Percentiles rank a stretch among this genome's conserved stretches.
phyloP scores from a whole-genome alignment of 495 filamentous ascomycete genomes.

The Trichocladium uniseriatum region DNA sequence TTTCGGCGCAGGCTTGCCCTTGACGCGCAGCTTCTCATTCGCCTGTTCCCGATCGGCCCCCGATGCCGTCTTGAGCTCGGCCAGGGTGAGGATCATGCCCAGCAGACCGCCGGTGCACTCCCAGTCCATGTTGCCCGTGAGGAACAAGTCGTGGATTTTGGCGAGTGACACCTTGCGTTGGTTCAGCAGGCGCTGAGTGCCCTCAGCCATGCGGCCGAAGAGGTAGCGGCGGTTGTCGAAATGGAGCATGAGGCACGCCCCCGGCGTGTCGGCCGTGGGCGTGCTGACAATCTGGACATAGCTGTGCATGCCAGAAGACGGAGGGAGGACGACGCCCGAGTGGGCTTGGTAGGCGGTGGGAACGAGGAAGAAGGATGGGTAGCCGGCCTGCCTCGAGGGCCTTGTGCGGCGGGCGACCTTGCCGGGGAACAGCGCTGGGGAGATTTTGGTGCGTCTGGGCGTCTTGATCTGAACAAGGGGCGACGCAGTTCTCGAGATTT shows the following conservation, averaged over 20 bases:
- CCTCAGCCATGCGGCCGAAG: constrained; percentile 78
- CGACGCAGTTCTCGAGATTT: not conserved
- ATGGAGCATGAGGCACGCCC: constrained; percentile 63
- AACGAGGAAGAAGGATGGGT: not conserved
- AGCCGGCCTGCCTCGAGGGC: not conserved
- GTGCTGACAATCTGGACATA: constrained; percentile 63
- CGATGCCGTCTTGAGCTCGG: constrained; percentile 46
- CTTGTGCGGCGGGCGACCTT: not conserved
- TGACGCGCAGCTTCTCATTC: constrained; percentile 24
- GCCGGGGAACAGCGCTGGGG: not conserved
- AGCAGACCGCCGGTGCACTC: constrained; percentile 66
- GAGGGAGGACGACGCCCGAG: not conserved
- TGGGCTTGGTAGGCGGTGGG: not conserved
- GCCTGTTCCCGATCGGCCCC: constrained; percentile 15
- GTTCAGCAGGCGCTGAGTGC: constrained; percentile 65
- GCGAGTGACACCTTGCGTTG: constrained; percentile 52
- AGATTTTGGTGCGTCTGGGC: not conserved
- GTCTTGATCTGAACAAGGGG: constrained; percentile 1
- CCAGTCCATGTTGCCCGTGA: constrained; percentile 73
- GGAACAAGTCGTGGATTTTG: constrained; percentile 64
- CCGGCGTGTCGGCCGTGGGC: constrained; percentile 86
- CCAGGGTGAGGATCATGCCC: constrained; percentile 73
- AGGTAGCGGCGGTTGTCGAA: constrained; percentile 76
- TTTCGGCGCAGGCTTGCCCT: constrained; percentile 12
- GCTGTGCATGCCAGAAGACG: constrained; percentile 49